Evolutionary conservation across 2,329 filamentous ascomycete species (phyloP).

Genomic region (Xylariaceae sp.): DNA sequence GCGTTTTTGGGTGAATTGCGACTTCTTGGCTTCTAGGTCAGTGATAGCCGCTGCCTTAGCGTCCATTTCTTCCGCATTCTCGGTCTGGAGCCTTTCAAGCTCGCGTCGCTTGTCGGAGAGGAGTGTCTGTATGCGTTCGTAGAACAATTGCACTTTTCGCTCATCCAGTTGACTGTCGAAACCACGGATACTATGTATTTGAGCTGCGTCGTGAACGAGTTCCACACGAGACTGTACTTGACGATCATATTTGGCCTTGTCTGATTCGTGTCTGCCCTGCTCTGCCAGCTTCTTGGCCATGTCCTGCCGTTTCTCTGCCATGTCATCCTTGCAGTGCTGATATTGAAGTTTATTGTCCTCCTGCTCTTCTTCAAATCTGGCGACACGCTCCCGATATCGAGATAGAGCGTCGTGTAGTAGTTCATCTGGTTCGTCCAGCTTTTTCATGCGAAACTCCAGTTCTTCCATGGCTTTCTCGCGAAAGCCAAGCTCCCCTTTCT

Average conservation of each 20-base stretch:
- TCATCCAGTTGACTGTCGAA: constrained; percentile 76
- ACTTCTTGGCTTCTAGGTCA: constrained; percentile 66
- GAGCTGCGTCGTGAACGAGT: constrained; percentile 71
- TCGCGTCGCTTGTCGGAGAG: constrained; percentile 71
- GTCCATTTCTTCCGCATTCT: constrained; percentile 67
- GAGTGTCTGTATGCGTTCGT: constrained; percentile 67
- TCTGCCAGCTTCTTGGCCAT: constrained; percentile 52
- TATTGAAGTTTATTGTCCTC: constrained; percentile 58
- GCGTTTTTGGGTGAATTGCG: constrained; percentile 66
- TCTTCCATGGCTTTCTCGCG: constrained; percentile 64
- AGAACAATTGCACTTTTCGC: constrained; percentile 65
- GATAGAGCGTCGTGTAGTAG: constrained; percentile 64
- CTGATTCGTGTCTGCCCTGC: constrained; percentile 72
- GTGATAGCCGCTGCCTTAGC: constrained; percentile 65
- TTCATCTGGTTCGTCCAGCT: constrained; percentile 71
- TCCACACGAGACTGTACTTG: constrained; percentile 64
- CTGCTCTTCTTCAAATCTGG: constrained; percentile 55
- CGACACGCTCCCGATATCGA: constrained; percentile 70
- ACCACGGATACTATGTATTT: constrained; percentile 70
- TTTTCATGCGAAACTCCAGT: constrained; percentile 63
- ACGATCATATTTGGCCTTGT: constrained; percentile 79
- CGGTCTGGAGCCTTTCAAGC: constrained; percentile 65
- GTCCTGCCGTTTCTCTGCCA: constrained; percentile 36
- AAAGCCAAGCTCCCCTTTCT: constrained; percentile 65
- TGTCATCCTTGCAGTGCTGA: constrained; percentile 49